Base-by-base conservation (phyloP, 2,329 filamentous ascomycete species). In the Blastomyces parvus region DNA sequence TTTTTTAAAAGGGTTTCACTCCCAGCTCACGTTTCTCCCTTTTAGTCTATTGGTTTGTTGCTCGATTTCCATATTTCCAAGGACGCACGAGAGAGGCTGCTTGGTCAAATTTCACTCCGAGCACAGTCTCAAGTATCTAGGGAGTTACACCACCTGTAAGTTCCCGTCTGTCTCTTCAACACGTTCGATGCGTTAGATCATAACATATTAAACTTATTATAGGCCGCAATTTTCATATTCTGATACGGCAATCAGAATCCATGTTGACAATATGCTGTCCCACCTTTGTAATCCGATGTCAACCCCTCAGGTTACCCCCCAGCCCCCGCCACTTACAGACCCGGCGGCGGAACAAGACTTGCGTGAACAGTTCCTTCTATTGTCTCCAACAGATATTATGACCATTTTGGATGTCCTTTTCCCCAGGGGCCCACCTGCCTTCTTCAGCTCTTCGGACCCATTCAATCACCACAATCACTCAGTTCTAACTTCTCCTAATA, bases 41-140 rank as follows among this genome's bases (percentile, higher is more conserved):
- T 22, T 58, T 68, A 86, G 84, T 80, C 80, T 22, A 80, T 84
- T 64, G 82, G 82, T 59, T 79, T 86, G 66, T 87, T 97, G 80
- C 84, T 90, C 63, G 90, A 96, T 70, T 93, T 96, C 74, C 90
- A 96, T 77, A 91, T 97, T 70, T 92, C 89, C 59, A 90, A 95
- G 69, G 91, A 93, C 75, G 91, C 91, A 52, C 86, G 94, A 53
- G 89, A 96, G 70, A 92, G 82, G 67, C 82, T 87, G 59, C 77
- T 86, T 64, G 82, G 83, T 66, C 88, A 93, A 72, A 88, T 97
- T 63, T 91, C 89, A 62, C 86, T 89, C 73, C 86, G 88, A 66
- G 88, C 90, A 59, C 88, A 92, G 72, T 87, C 89, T 70, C 83
- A 90, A 67, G 90, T 93, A 14, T 85, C 89, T 64, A 89, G 92